These are phyloP conservation scores for Leucogyrophana mollusca DNA, from an alignment of 768 basidiomycete species.

Conservation along the genomic window DNA sequence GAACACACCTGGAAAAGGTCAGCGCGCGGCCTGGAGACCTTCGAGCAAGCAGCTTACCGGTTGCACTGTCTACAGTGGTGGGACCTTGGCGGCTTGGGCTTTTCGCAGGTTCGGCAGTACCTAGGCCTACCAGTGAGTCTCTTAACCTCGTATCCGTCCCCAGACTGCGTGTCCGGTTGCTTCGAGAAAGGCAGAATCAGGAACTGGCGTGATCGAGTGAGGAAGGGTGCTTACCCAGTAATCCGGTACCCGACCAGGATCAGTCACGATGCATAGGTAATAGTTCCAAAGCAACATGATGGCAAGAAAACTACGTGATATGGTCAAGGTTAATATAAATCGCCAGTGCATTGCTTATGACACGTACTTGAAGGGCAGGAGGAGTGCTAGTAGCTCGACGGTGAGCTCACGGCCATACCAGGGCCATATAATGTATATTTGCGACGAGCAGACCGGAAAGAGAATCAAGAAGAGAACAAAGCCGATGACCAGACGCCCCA, in stretches of 20 bases:
- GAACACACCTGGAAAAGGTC: constrained; percentile 57
- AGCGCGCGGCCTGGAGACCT: not conserved
- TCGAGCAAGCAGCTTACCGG: constrained; percentile 44
- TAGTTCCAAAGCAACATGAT: constrained; percentile 87
- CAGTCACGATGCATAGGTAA: constrained; percentile 73
- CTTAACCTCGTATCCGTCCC: constrained; percentile 88
- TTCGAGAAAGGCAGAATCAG: constrained; percentile 28
- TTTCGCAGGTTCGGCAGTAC: constrained; percentile 83
- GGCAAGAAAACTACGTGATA: constrained; percentile 59
- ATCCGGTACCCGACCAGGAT: constrained; percentile 82
- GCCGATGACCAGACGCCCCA: constrained; percentile 64
- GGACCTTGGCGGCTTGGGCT: constrained; percentile 83
- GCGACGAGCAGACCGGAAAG: constrained; percentile 88
- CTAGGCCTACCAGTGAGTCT: constrained; percentile 79
- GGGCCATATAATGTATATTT: constrained; percentile 89
- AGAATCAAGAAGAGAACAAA: constrained; percentile 70
- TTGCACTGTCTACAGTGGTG: constrained; percentile 94
- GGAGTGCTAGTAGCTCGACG: constrained; percentile 69
- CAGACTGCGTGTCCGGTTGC: constrained; percentile 68
- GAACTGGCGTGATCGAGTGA: not conserved
- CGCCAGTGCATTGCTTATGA: not conserved
- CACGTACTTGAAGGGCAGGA: constrained; percentile 89
- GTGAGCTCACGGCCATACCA: constrained; percentile 84
- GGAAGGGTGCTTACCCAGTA: constrained; percentile 59
- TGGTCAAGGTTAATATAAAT: constrained; percentile 7